Base-by-base conservation (phyloP, 2,329 filamentous ascomycete species). In the Fusarium pseudocircinatum region DNA sequence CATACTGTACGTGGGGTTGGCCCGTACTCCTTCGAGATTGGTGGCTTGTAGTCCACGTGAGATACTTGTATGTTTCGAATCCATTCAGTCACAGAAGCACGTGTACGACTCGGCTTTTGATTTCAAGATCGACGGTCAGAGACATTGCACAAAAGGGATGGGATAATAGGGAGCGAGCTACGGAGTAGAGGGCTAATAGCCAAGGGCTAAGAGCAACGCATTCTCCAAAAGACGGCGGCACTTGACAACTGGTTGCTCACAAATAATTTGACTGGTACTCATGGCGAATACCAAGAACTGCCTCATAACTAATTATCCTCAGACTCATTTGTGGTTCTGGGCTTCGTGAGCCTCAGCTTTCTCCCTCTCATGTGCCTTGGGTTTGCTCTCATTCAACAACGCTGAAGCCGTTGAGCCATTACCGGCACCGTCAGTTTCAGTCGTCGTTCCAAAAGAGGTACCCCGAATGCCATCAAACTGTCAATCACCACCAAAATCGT, bases 1-100 rank as follows among this genome's bases (percentile, higher is more conserved):
- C 26, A 22, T 54, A 70, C 69, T 73, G 59, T 61, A 42, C 34
- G 56, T 66, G 47, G 59, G 40, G 54, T 52, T 44, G 42, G 18
- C n/a, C 39, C 34, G 57, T 56, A 50, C 60, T 26, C 28, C 30
- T 28, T 53, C 36, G 15, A 64, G 52, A 73, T 69, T 64, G 56
- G 56, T 73, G 61, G 57, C 70, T 67, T 52, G 32, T 28, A 36
- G 22, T 44, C 70, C 70, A 73, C 66, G 70, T 73, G 70, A 70
- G 62, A 71, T 39, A n/a, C n/a, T n/a, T n/a, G n/a, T n/a, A 39
- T 44, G 62, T 60, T 71, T 72, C 44, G 59, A 72, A 47, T 56
- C 24, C 47, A 49, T 61, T 57, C 34, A 69, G 32, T 32, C 52
- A 47, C 47, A 63, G 34, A 53, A 60, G 46, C 49, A 63, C 54